phyloP scores from a whole-genome alignment of 2,329 filamentous ascomycete genomes.

The Aspergillus glaucus region DNA sequence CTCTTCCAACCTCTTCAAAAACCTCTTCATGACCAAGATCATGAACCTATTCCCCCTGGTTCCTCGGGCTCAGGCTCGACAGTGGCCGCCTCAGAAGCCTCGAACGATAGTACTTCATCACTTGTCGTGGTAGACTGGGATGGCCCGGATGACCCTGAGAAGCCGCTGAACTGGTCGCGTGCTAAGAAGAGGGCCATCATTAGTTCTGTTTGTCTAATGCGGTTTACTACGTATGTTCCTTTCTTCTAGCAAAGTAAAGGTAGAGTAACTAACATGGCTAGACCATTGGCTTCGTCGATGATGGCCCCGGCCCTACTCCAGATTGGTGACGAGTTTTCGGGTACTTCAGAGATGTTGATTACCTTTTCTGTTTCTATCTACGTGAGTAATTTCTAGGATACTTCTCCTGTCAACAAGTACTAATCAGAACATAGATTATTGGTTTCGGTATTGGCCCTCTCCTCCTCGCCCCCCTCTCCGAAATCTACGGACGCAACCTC shows the following conservation, averaged over 20 bases:
- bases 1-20: no score
- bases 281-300: conserved; percentile 7
- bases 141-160: conserved; percentile 6
- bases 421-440: not conserved
- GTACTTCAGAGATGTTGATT: conserved; percentile 3
- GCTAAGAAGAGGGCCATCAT: conserved; percentile 1
- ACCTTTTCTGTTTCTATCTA: conserved; percentile 2
- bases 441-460: not conserved
- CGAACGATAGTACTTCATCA: not conserved
- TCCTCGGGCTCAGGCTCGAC: not conserved
- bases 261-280: not conserved
- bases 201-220: conserved; percentile 3
- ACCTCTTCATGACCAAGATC: not conserved
- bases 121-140: conserved; percentile 4
- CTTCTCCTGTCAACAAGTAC: not conserved
- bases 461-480: not conserved
- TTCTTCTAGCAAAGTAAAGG: not conserved
- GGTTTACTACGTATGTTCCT: conserved; percentile 3
- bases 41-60: not conserved
- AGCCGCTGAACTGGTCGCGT: conserved; percentile 4
- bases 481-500: not conserved
- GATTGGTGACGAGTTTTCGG: conserved; percentile 2
- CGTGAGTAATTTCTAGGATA: not conserved
- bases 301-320: conserved; percentile 5
- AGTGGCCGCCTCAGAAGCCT: not conserved